Evolutionary conservation across 306 rosid species (phyloP).

Genomic region (Spatholobus suberectus): DNA sequence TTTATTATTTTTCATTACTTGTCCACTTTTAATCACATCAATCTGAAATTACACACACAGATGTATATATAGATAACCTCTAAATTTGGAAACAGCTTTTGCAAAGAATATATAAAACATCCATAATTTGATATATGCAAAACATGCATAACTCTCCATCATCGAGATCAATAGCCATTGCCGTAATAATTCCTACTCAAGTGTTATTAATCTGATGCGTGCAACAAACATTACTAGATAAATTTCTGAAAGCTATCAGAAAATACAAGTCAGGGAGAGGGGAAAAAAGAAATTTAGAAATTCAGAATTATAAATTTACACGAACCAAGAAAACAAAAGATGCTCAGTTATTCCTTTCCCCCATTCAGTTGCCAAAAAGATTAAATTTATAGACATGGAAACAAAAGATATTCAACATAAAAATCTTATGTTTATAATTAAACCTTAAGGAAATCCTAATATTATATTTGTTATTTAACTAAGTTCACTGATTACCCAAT

Average conservation of each 20-base stretch:
- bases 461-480: not conserved
- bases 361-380: constrained; percentile 8
- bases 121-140: not conserved
- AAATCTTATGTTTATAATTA: constrained; percentile 10
- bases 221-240: not conserved
- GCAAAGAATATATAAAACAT: constrained; percentile 7
- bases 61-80: not conserved
- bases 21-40: not conserved
- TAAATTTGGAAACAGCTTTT: constrained; percentile 2
- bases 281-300: not conserved
- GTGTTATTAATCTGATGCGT: not conserved
- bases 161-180: constrained; percentile 4
- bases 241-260: constrained; percentile 31
- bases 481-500: not conserved
- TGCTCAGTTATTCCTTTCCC: not conserved
- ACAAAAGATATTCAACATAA: not conserved
- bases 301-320: not conserved
- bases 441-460: not conserved
- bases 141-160: not conserved
- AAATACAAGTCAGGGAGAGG: not conserved
- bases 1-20: not conserved
- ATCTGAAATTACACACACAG: constrained; percentile 1
- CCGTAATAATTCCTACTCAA: not conserved
- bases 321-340: not conserved
- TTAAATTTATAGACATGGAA: not conserved